phyloP scores from a whole-genome alignment of 257 asterid species.

The Solanum okadae region DNA sequence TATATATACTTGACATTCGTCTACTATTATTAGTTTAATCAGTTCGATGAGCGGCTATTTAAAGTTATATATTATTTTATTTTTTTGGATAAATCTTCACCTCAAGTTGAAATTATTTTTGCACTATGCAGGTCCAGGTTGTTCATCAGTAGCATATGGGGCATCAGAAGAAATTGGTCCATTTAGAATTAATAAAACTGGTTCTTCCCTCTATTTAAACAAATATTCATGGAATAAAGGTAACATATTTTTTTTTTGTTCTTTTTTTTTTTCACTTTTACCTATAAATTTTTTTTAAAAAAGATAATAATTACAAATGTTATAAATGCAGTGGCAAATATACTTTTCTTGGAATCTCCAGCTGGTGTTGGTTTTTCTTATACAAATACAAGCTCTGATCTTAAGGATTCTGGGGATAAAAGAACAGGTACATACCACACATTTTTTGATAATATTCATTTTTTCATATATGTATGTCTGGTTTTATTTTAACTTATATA shows the following conservation, averaged over 20 bases:
- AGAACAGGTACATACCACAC: slow-evolving; percentile 41
- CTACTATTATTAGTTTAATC: background rate
- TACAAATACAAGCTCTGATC: slow-evolving; percentile 67
- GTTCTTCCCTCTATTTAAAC: slow-evolving; percentile 56
- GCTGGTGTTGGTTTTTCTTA: slow-evolving; percentile 92
- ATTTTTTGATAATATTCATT: background rate
- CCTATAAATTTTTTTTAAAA: background rate
- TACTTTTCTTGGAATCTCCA: slow-evolving; percentile 80
- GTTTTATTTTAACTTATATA: background rate
- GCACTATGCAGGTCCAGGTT: slow-evolving; percentile 74
- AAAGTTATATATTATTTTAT: background rate
- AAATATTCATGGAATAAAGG: slow-evolving; percentile 80
- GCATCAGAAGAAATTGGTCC: slow-evolving; percentile 95
- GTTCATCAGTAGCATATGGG: slow-evolving; percentile 88
- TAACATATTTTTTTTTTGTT: background rate
- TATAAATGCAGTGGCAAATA: slow-evolving; percentile 47
- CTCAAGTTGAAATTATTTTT: background rate
- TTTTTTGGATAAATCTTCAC: background rate
- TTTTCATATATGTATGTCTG: background rate
- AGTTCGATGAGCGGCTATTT: background rate
- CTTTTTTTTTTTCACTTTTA: background rate
- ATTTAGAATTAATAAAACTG: slow-evolving; percentile 50
- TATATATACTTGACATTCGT: background rate
- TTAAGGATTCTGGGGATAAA: slow-evolving; percentile 50
- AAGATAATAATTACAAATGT: background rate